These are phyloP conservation scores for Gossypium bickii DNA, from an alignment of 345 rosid species.

Conservation along the genomic window DNA sequence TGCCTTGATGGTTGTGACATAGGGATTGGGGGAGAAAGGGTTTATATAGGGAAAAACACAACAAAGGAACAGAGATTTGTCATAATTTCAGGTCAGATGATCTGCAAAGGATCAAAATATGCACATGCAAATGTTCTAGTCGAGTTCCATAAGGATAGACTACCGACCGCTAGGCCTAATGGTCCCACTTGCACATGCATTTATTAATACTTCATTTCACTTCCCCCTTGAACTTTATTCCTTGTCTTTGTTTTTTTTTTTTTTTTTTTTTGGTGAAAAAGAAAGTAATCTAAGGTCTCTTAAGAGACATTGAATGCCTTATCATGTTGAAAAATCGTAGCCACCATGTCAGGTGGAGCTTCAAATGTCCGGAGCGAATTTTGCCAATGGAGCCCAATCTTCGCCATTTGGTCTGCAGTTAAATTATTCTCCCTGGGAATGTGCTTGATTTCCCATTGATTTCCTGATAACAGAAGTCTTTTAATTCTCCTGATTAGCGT, in stretches of 20 bases:
- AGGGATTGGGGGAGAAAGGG: neutral
- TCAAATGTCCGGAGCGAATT: no score
- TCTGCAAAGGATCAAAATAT: constrained; percentile 23
- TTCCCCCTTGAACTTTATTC: neutral
- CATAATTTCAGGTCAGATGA: constrained; percentile 16
- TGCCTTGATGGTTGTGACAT: constrained; percentile 7
- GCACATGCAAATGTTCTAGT: constrained; percentile 68
- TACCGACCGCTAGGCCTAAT: constrained; percentile 34
- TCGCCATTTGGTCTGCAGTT: no score
- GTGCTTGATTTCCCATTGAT: no score
- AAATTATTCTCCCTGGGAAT: no score
- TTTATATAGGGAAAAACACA: constrained; percentile 21
- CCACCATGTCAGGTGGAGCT: no score
- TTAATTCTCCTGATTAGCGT: no score
- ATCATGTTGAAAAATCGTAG: no score
- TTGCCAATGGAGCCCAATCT: no score
- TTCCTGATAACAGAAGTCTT: no score
- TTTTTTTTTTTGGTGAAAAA: no score
- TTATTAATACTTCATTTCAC: neutral
- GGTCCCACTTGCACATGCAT: constrained; percentile 43
- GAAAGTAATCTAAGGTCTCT: no score
- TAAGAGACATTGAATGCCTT: no score
- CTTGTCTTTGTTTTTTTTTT: neutral
- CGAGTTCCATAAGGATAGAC: constrained; percentile 8
- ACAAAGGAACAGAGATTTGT: constrained; percentile 7